phyloP scores from a whole-genome alignment of 1,139 yeast genomes.

The Taphrina pruni region DNA sequence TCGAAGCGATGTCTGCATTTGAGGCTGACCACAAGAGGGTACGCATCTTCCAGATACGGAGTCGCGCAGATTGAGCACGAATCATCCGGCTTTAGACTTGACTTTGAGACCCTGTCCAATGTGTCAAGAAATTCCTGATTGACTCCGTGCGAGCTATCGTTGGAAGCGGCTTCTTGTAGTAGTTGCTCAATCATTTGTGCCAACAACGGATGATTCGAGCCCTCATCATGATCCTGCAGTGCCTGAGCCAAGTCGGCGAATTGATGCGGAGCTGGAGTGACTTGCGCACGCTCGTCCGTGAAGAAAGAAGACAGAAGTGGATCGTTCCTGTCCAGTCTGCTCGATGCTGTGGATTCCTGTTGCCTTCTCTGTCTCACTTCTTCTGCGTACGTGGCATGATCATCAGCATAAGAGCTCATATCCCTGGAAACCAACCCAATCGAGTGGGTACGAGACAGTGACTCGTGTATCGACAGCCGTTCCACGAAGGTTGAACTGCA shows the following conservation, averaged over 20 bases:
- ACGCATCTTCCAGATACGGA: conserved; percentile 63
- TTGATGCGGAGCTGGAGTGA: conserved; percentile 1
- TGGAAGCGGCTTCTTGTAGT: conserved; percentile 11
- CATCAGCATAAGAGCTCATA: conserved; percentile 39
- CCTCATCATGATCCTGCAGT: conserved; percentile 20
- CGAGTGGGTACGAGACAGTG: too few species aligned
- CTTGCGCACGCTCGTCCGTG: not conserved
- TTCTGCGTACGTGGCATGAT: conserved; percentile 29
- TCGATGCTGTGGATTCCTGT: not conserved
- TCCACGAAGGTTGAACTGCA: too few species aligned
- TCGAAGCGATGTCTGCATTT: conserved; percentile 89
- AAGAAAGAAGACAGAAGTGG: conserved; percentile 30
- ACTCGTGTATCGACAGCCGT: too few species aligned
- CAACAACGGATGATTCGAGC: conserved; percentile 8
- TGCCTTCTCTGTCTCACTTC: not conserved
- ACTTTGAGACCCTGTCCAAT: conserved; percentile 69
- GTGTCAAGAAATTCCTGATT: conserved; percentile 73
- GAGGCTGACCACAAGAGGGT: conserved; percentile 78
- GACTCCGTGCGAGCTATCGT: conserved; percentile 59
- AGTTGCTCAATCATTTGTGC: conserved; percentile 36
- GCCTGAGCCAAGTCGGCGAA: conserved; percentile 28
- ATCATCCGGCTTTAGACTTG: conserved; percentile 60
- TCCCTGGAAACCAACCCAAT: too few species aligned
- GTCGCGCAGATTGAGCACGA: conserved; percentile 85
- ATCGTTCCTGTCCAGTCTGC: conserved; percentile 22